These are phyloP conservation scores for Oryza rufipogon DNA, from an alignment of 176 grass and related monocot species.

Conservation along the genomic window DNA sequence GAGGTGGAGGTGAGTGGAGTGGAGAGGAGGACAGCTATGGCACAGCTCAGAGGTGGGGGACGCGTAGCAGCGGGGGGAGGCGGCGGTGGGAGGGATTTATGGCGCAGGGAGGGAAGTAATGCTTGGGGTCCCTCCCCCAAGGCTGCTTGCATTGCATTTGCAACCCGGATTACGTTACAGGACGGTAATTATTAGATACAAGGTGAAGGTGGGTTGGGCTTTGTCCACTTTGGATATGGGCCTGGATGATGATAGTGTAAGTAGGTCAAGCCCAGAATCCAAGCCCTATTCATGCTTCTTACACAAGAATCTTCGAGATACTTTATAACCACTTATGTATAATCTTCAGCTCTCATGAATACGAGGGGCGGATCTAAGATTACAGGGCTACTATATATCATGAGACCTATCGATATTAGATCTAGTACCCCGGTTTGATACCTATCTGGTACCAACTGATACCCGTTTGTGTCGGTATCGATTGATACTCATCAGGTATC, in stretches of 20 bases:
- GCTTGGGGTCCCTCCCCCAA: slow-evolving; percentile 22
- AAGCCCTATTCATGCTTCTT: too few species aligned
- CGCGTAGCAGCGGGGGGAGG: slow-evolving; percentile 30
- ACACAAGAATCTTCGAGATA: too few species aligned
- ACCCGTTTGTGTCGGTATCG: too few species aligned
- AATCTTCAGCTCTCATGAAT: too few species aligned
- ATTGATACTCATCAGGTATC: too few species aligned
- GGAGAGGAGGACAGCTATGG: slow-evolving; percentile 58
- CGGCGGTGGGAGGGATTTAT: slow-evolving; percentile 39
- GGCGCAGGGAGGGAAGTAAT: slow-evolving; percentile 34
- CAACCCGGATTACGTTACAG: not conserved
- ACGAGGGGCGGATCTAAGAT: too few species aligned
- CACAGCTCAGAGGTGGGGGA: slow-evolving; percentile 50
- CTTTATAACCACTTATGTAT: too few species aligned
- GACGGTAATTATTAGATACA: slow-evolving; percentile 40
- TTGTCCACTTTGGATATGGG: not conserved
- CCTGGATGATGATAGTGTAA: not conserved
- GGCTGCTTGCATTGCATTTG: not conserved
- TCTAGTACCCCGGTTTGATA: too few species aligned
- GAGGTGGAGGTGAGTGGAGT: not conserved
- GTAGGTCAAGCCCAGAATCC: too few species aligned
- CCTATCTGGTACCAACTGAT: too few species aligned
- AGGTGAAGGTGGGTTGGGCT: not conserved
- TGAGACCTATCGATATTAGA: too few species aligned
- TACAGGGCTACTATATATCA: too few species aligned